phyloP scores from a whole-genome alignment of 2,329 filamentous ascomycete genomes.

The Penicillium crustosum region DNA sequence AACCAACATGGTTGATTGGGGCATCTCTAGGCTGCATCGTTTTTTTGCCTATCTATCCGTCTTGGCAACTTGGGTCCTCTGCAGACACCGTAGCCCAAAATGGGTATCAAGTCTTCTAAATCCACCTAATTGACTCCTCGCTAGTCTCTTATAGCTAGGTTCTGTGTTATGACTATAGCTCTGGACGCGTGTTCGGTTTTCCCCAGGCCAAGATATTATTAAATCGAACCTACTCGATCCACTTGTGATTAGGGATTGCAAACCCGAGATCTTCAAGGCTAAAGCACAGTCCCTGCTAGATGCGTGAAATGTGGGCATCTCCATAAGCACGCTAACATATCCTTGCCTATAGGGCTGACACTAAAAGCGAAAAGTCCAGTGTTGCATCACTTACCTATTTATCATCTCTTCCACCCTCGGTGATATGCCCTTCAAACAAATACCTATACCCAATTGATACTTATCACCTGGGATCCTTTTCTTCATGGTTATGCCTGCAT shows the following conservation, averaged over 20 bases:
- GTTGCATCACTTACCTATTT: constrained; percentile 8
- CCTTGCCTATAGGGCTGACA: constrained; percentile 22
- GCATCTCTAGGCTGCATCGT: constrained; percentile 26
- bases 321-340: constrained; percentile 14
- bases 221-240: too few species aligned
- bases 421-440: neutral
- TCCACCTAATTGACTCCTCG: neutral
- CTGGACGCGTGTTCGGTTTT: neutral
- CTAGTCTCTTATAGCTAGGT: neutral
- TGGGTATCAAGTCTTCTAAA: constrained; percentile 3
- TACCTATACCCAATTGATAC: neutral
- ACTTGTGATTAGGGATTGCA: neutral
- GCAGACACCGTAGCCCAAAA: constrained; percentile 10
- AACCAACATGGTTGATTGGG: constrained; percentile 15
- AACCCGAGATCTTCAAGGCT: neutral
- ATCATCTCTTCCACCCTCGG: neutral
- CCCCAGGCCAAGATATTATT: neutral
- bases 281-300: constrained; percentile 3
- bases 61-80: constrained; percentile 10
- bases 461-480: neutral
- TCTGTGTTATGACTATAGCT: neutral
- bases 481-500: too few species aligned
- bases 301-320: neutral
- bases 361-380: constrained; percentile 8
- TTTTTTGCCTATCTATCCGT: constrained; percentile 18